Evolutionary conservation across 108 stramenopile species (phyloP), one percentile per base, ranked within the genome.

Genomic region (Mayamaea pseudoterrestris): DNA sequence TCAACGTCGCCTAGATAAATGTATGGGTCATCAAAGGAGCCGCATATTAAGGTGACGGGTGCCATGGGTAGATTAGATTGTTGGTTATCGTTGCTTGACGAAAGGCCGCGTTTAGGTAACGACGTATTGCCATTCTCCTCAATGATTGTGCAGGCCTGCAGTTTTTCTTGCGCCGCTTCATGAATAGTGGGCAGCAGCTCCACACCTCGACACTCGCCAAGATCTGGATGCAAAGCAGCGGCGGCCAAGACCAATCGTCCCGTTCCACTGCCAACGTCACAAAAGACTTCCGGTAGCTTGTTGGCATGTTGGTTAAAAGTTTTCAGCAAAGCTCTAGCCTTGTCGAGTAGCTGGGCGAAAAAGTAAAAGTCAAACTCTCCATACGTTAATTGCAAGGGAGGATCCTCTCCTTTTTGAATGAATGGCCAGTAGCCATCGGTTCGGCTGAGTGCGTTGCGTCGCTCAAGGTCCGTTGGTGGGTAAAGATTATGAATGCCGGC

Each of bases 361-460:
- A 83, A 82, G 9, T 60, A 48, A 13, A 80, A 40, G 58, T 87
- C 85, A 53, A 87, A 87, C 61, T 87, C 85, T 8, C 85, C 85
- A 47, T 87, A 82, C 7, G 80, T 78, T 18, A 83, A 64, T 52
- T 73, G 65, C 8, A 55, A 42, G 2, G 78, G 80, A 42, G 85
- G 85, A 9, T 75, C 64, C 32, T 75, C 58, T 41, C 85, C 85
- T 27, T 52, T 50, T 28, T 50, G 37, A 44, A 87, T 60, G 44
- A 48, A 87, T 14, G 76, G 72, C 85, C 85, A 87, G 50, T 87
- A 87, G 14, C 85, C 85, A 47, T 87, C 80, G 7, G 80, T 78
- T 14, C 85, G 73, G 46, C 73, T 75, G 24, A 50, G 44, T 14
- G 85, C 80, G 49, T 82, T 87, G 7, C 85, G 66, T 24, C 58